phyloP scores from a whole-genome alignment of 163 green algal species.

The Chloromonas sp. region DNA sequence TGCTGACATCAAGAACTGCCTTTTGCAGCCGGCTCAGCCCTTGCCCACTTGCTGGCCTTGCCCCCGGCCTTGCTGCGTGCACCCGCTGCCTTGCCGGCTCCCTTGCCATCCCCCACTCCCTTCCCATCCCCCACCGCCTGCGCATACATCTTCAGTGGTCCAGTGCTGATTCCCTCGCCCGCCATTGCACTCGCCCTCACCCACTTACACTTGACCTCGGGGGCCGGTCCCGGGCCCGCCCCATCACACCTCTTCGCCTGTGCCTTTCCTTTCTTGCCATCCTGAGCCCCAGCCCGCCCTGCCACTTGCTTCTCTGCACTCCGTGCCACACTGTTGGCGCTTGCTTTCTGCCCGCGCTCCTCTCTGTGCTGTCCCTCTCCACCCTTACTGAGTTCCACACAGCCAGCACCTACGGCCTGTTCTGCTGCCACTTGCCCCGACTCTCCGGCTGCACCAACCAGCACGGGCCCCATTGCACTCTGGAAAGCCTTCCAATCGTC shows the following conservation, averaged over 20 bases:
- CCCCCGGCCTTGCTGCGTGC: not conserved
- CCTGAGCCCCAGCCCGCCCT: no score
- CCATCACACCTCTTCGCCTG: no score
- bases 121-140: not conserved
- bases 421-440: no score
- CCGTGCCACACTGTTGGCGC: no score
- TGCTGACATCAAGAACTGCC: no score
- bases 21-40: no score
- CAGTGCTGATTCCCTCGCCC: not conserved
- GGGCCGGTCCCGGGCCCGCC: no score
- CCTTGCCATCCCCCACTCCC: not conserved
- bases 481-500: not conserved
- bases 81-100: not conserved
- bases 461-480: not conserved
- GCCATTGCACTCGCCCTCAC: not conserved
- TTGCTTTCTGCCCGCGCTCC: no score
- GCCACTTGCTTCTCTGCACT: no score
- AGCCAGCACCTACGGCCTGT: no score
- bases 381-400: no score
- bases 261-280: not conserved
- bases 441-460: not conserved
- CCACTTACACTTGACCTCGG: not conserved
- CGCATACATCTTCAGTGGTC: not conserved
- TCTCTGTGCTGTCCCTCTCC: no score
- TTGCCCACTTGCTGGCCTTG: not conserved